Base-by-base conservation (phyloP, 495 filamentous ascomycete species). In the Podospora fimiseda region DNA sequence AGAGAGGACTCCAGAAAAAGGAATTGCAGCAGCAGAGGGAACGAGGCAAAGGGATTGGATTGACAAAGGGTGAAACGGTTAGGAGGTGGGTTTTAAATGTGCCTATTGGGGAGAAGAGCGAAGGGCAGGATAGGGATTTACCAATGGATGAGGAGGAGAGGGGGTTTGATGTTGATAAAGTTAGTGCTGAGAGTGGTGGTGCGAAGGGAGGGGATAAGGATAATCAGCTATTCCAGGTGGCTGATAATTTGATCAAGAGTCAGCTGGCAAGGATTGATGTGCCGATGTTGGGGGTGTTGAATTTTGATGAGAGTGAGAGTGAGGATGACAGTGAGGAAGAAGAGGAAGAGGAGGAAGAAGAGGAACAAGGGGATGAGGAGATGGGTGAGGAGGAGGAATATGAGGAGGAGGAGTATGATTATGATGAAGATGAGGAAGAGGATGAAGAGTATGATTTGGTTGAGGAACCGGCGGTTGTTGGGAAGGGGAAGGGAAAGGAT, bases 181-280 rank as follows among this genome's bases (percentile, higher is more conserved):
- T 65, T 47, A 45, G 11, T n/a, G 14, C 16, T 15, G 6, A 18
- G 6, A 14, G 8, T 37, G 39, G 14, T n/a, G 6, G 13, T n/a
- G 44, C 11, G 44, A 15, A 15, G 51, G 38, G 60, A 69, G 22
- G 49, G 18, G 67, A 68, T 24, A 67, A 60, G 48, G 67, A 70
- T 47, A 41, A 53, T 2, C 55, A 63, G 43, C 24, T 70, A 19
- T 67, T 62, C 18, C 45, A 49, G 18, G 52, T 69, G 33, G 64
- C 67, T 16, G 66, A 66, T 33, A 60, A 67, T 36, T 37, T 70
- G 14, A 69, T 70, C 59, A 69, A 63, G 52, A 65, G 60, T 37
- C 66, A 70, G 42, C 49, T 67, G 48, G 58, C 60, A 20, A 39
- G 59, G 43, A 58, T 65, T 23, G 63, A 67, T n/a, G 58, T 70